Conservation (phyloP, 805 yeast species). For the Hanseniaspora occidentalis region DNA sequence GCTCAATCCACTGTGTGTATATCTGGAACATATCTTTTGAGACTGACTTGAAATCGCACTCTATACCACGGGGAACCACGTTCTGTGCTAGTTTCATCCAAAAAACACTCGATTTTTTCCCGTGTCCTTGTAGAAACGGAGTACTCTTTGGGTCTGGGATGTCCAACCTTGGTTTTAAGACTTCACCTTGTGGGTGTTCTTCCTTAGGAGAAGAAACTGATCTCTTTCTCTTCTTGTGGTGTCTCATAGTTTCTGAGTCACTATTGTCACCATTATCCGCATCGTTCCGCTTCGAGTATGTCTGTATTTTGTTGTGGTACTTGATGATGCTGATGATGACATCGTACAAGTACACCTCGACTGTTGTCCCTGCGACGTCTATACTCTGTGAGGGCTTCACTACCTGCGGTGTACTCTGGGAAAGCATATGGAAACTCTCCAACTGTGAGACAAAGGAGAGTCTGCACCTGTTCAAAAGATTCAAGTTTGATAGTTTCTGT, state of each 20-base stretch:
- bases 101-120: neutral
- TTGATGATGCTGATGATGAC: slow-evolving; percentile 26
- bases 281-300: slow-evolving; percentile 10
- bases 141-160: no score
- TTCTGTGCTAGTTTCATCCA: neutral
- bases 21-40: no score
- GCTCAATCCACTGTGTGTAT: no score
- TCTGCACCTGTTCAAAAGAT: slow-evolving; percentile 49
- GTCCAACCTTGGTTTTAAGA: no score
- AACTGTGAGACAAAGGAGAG: slow-evolving; percentile 50
- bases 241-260: no score
- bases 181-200: no score
- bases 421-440: slow-evolving; percentile 41
- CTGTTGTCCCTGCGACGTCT: neutral
- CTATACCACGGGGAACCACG: neutral
- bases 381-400: no score
- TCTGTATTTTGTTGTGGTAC: slow-evolving; percentile 6
- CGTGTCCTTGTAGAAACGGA: no score
- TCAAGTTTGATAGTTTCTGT: slow-evolving; percentile 56
- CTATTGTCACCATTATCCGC: slow-evolving; percentile 14
- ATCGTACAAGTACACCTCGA: slow-evolving; percentile 26
- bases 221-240: no score
- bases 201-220: no score
- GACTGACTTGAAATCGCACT: no score
- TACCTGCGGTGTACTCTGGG: neutral